Evolutionary conservation across 495 filamentous ascomycete genomes (phyloP).

Genomic region (Bacidia gigantensis): DNA sequence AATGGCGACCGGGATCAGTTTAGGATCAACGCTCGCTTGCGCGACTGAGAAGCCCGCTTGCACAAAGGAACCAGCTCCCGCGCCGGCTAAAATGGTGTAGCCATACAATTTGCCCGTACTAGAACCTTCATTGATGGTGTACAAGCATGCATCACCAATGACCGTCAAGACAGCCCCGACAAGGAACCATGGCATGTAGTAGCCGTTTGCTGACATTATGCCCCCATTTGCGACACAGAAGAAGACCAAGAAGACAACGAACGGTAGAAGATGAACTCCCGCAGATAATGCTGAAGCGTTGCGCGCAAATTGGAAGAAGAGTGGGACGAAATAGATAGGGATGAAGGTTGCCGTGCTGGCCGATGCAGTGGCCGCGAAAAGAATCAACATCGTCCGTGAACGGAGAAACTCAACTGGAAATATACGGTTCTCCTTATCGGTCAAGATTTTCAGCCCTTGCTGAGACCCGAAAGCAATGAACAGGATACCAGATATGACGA

Average conservation of each 20-base stretch:
- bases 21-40: constrained; percentile 30
- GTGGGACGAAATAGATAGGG: constrained; percentile 24
- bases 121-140: constrained; percentile 27
- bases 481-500: constrained; percentile 16
- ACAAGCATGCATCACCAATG: constrained; percentile 32
- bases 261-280: constrained; percentile 7
- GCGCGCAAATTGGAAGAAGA: constrained; percentile 41
- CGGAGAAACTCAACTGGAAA: constrained; percentile 40
- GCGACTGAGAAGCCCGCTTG: constrained; percentile 41
- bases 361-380: constrained; percentile 29
- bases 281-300: constrained; percentile 1
- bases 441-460: constrained; percentile 38
- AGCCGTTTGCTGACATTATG: neutral
- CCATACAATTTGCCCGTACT: constrained; percentile 36
- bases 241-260: constrained; percentile 5
- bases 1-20: constrained; percentile 28
- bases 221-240: constrained; percentile 5
- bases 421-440: constrained; percentile 29
- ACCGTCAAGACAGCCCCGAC: constrained; percentile 24
- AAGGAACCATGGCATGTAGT: constrained; percentile 10
- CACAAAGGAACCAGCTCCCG: constrained; percentile 34
- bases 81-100: constrained; percentile 34
- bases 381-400: constrained; percentile 24
- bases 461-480: constrained; percentile 23
- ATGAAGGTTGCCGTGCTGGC: constrained; percentile 5